A percentile compares a stretch with the other conserved stretches of the same genome.
These are phyloP conservation scores for Saksenaea vasiformis DNA, from an alignment of 371 early-diverging fungal species.

Conservation along the genomic window DNA sequence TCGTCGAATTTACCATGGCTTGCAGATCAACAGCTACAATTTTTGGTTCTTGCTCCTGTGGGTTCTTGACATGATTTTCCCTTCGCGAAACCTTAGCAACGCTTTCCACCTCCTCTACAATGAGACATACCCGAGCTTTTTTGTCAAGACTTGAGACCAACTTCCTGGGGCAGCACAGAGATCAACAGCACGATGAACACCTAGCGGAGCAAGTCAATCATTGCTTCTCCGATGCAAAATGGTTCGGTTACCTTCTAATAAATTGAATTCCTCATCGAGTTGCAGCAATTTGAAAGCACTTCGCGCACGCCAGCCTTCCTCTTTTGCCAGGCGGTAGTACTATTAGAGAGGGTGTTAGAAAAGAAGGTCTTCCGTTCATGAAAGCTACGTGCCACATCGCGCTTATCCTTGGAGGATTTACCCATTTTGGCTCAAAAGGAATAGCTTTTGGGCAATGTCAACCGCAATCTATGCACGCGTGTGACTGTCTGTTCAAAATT, in stretches of 20 bases:
- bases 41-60: conserved; percentile 60
- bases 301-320: conserved; percentile 96
- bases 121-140: conserved; percentile 58
- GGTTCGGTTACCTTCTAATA: conserved; percentile 71
- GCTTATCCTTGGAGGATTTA: conserved; percentile 89
- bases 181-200: conserved; percentile 93
- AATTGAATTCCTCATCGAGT: conserved; percentile 82
- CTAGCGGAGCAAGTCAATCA: conserved; percentile 28
- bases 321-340: conserved; percentile 96
- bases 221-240: too few species aligned
- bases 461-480: too few species aligned
- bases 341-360: conserved; percentile 4
- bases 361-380: neutral
- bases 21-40: conserved; percentile 99
- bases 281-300: conserved; percentile 99
- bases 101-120: conserved; percentile 1
- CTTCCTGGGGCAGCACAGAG: conserved; percentile 99
- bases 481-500: too few species aligned
- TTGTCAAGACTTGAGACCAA: conserved; percentile 97
- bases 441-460: too few species aligned
- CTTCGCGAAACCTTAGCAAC: conserved; percentile 23
- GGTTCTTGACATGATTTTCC: conserved; percentile 58
- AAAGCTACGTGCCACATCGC: conserved; percentile 74
- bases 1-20: conserved; percentile 76
- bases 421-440: conserved; percentile 65